Evolutionary conservation across 2,329 filamentous ascomycete species (phyloP), one percentile per base, ranked within the genome.

Genomic region (Diaporthe helianthi): DNA sequence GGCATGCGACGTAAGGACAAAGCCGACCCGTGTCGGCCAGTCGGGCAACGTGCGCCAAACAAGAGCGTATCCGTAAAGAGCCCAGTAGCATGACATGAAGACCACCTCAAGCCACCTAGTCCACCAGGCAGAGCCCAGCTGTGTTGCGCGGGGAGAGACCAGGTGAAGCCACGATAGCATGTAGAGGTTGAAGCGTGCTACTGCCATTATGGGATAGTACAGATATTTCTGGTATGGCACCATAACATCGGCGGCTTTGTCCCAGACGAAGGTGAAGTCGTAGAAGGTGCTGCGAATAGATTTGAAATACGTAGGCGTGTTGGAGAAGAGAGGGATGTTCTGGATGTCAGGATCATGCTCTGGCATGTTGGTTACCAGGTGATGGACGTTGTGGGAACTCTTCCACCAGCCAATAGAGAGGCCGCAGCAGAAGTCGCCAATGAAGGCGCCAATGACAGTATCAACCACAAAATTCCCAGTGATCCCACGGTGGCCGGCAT

Each of bases 131-230:
- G 76, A 80, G 63, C 87, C 87, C 68, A 89, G 89, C 41, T 81
- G 82, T 0, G 86, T 84, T 0, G 86, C 87, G 75, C 83, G 82
- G 46, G 81, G 81, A 6, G 85, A 84, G 36, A 92, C 78, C 12
- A 92, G 85, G 76, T 91, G 89, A 19, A 85, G 79, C 89, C 89
- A 91, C 5, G 88, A 90, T 13, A 92, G 83, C 22, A 89, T 79
- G 78, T 92, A 92, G 2, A 93, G 85, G 76, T 92, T 92, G 85
- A 93, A 92, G 71, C 90, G 89, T 3, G 89, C 90, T 67, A 92
- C 82, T 70, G 82, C 83, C 81, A 93, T 87, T 75, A 91, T 78
- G 1, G 89, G 87, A 76, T 92, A 92, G 81, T 92, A 93, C 0
- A 88, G 87, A 79, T 87, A 91, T 65, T 86, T 81, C 76, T 93